These are phyloP conservation scores for Penicillium dipodomyicola DNA, from an alignment of 495 filamentous ascomycete species.

Conservation along the genomic window DNA sequence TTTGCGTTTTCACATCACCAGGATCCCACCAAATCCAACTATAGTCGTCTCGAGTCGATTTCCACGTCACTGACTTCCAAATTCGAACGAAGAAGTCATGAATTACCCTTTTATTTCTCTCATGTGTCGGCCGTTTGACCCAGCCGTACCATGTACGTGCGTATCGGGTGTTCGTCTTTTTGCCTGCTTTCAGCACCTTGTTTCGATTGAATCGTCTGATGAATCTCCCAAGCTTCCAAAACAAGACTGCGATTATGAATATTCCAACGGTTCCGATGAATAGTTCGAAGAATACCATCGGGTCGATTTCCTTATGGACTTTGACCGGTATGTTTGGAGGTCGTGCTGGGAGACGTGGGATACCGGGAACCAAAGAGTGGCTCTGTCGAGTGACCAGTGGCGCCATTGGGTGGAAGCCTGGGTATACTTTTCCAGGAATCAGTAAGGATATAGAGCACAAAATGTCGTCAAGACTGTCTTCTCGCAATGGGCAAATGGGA, in stretches of 20 bases:
- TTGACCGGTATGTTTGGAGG: slow-evolving; percentile 16
- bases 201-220: slow-evolving; percentile 35
- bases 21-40: slow-evolving; percentile 47
- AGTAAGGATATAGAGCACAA: slow-evolving; percentile 5
- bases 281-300: slow-evolving; percentile 33
- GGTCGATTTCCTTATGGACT: slow-evolving; percentile 26
- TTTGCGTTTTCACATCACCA: slow-evolving; percentile 22
- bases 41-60: slow-evolving; percentile 35
- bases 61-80: slow-evolving; percentile 35
- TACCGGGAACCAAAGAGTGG: slow-evolving; percentile 22
- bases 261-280: slow-evolving; percentile 41
- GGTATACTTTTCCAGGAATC: neutral
- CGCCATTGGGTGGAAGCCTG: slow-evolving; percentile 30
- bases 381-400: slow-evolving; percentile 33
- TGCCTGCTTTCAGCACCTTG: slow-evolving; percentile 36
- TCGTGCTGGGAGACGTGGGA: slow-evolving; percentile 23
- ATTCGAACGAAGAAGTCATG: slow-evolving; percentile 21
- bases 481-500: neutral
- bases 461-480: neutral
- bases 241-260: slow-evolving; percentile 39
- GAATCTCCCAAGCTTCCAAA: slow-evolving; percentile 44
- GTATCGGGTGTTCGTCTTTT: slow-evolving; percentile 33
- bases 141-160: slow-evolving; percentile 50
- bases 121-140: slow-evolving; percentile 35
- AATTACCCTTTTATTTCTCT: slow-evolving; percentile 30